Percentiles rank a stretch among this genome's conserved stretches.
phyloP scores from a whole-genome alignment of 176 grass and related monocot genomes.

The Zea mays region DNA sequence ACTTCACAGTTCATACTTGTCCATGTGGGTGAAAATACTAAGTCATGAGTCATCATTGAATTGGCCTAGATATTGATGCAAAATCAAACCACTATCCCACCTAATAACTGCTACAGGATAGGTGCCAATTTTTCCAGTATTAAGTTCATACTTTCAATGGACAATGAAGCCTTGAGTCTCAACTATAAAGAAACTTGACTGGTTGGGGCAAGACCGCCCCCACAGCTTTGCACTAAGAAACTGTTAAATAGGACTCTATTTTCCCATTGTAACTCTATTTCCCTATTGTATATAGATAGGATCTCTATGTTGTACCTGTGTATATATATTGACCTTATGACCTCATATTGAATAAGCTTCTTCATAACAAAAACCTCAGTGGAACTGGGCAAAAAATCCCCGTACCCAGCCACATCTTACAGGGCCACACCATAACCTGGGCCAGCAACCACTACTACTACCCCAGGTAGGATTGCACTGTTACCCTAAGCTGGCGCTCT shows the following conservation, averaged over 20 bases:
- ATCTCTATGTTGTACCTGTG: no score
- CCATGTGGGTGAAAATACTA: not conserved
- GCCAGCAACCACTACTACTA: not conserved
- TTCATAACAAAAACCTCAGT: not conserved
- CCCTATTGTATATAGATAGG: no score
- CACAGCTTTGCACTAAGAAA: not conserved
- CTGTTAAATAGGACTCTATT: no score
- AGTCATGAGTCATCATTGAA: not conserved
- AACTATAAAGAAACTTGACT: not conserved
- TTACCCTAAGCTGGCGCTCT: not conserved
- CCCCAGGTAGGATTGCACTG: not conserved
- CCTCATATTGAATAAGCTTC: no score
- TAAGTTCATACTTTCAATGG: slow-evolving; percentile 16
- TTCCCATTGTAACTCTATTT: no score
- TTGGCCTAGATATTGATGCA: not conserved
- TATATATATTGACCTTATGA: no score
- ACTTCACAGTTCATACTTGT: not conserved
- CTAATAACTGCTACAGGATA: not conserved
- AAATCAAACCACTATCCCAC: not conserved
- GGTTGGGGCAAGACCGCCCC: not conserved
- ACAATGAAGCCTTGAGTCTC: not conserved
- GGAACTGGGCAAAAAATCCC: not conserved
- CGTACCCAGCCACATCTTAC: not conserved
- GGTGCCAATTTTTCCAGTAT: not conserved
- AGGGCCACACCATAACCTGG: not conserved